These are phyloP conservation scores for Colletotrichum liaoningense DNA, from an alignment of 2,329 filamentous ascomycete species.

Conservation along the genomic window DNA sequence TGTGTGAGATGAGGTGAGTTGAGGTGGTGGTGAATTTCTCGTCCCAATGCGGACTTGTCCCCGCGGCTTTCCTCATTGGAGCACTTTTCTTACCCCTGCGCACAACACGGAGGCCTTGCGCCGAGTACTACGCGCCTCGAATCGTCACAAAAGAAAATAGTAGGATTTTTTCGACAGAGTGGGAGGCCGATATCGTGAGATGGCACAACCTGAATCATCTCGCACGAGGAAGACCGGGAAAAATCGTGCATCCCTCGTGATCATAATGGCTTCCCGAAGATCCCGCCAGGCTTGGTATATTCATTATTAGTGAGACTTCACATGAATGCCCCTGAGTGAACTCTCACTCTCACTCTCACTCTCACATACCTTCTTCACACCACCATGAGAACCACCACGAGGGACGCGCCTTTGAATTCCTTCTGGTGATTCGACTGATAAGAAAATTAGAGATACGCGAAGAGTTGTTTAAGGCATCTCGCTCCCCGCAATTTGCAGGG, in stretches of 20 bases:
- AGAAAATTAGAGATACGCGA: constrained; percentile 15
- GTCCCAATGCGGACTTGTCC: constrained; percentile 13
- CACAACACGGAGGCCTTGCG: constrained; percentile 26
- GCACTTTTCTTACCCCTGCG: constrained; percentile 21
- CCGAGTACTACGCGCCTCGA: constrained; percentile 31
- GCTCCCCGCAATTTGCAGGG: constrained; percentile 28
- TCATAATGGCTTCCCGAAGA: constrained; percentile 31
- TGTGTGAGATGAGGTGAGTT: not conserved
- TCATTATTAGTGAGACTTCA: not conserved
- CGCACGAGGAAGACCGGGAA: not conserved
- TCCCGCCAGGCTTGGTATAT: constrained; percentile 17
- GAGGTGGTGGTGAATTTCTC: not conserved
- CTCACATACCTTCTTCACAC: not conserved
- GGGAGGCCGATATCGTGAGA: constrained; percentile 11
- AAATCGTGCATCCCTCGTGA: constrained; percentile 14
- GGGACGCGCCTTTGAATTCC: not conserved
- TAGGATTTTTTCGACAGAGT: not conserved
- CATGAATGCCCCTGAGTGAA: not conserved
- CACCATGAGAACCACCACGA: constrained; percentile 2
- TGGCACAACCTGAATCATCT: constrained; percentile 1
- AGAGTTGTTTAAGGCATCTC: not conserved
- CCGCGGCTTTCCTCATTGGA: constrained; percentile 30
- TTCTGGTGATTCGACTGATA: not conserved
- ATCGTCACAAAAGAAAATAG: not conserved
- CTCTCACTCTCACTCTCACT: not conserved